Evolutionary conservation across 2,329 filamentous ascomycete genomes (phyloP), one percentile per base, ranked within the genome.

Genomic region (Aspergillus carbonarius): DNA sequence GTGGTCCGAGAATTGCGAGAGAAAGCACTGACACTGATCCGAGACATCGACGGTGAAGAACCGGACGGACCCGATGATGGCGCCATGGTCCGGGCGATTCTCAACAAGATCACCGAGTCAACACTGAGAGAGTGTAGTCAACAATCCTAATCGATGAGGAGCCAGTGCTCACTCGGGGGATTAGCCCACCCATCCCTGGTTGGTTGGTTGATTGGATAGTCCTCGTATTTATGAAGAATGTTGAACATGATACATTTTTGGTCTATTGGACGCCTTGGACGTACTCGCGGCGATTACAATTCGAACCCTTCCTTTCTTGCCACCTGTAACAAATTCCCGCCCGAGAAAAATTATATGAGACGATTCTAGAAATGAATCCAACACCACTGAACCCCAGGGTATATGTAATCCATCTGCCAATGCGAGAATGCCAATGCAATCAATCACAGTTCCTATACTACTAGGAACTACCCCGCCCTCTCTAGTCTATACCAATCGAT

Each of bases 1-100:
- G 90, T 92, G 1, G 74, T 93, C 9, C 70, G 73, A 13, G 83
- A 88, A 34, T 77, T 93, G 63, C 83, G 87, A 46, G 82, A 82
- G 61, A 83, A 88, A 59, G 89, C 90, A 18, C 79, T 83, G 56
- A 81, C 77, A 62, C 76, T 90, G 70, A 83, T 89, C 15, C 82
- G 87, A 42, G 83, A 84, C 37, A 81, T 92, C 46, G 89, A 91
- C 25, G 62, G 61, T 32, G 56, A 61, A 30, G 25, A 62, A 30
- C 54, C 63, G 9, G 70, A 81, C 12, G 85, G 83, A 13, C 76
- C 76, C n/a, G 83, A 83, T 2, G 81, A 81, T 70, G 83, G 82
- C 20, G 75, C 73, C 37, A 83, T 83, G 18, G 82, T 92, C 13
- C 81, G 87, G 61, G 82, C 80, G 63, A 91, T 93, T 44, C 72